phyloP scores from a whole-genome alignment of 805 yeast genomes.

The Starmerella sp. region DNA sequence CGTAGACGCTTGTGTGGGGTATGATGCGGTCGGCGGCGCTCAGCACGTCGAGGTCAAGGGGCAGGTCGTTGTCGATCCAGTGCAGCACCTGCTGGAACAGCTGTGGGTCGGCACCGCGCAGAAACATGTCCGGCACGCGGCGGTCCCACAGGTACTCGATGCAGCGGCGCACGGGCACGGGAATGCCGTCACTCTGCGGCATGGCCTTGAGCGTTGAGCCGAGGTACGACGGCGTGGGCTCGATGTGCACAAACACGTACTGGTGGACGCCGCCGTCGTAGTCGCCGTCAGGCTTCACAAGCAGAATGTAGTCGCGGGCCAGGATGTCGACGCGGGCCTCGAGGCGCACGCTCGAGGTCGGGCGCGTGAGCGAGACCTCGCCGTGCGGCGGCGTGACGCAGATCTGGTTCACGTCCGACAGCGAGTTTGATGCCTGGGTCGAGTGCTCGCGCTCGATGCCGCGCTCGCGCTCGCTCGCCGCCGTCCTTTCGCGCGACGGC shows the following conservation, averaged over 20 bases:
- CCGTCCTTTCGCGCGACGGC: background rate
- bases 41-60: constrained; percentile 27
- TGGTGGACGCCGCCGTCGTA: constrained; percentile 11
- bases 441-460: background rate
- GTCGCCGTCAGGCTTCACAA: constrained; percentile 5
- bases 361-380: constrained; percentile 8
- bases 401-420: background rate
- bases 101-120: constrained; percentile 19
- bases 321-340: constrained; percentile 8
- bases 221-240: constrained; percentile 26
- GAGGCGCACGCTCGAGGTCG: background rate
- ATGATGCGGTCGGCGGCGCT: constrained; percentile 24
- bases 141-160: constrained; percentile 29
- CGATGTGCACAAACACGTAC: constrained; percentile 21
- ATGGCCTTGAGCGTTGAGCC: constrained; percentile 27
- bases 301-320: constrained; percentile 16
- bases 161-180: constrained; percentile 29
- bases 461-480: background rate
- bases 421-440: background rate
- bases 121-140: constrained; percentile 21
- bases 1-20: constrained; percentile 33
- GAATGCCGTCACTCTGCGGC: constrained; percentile 22
- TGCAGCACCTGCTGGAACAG: constrained; percentile 25
- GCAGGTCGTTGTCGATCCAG: constrained; percentile 29
- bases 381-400: constrained; percentile 11